Evolutionary conservation across 495 filamentous ascomycete species (phyloP).

Genomic region (Trichocladium uniseriatum): DNA sequence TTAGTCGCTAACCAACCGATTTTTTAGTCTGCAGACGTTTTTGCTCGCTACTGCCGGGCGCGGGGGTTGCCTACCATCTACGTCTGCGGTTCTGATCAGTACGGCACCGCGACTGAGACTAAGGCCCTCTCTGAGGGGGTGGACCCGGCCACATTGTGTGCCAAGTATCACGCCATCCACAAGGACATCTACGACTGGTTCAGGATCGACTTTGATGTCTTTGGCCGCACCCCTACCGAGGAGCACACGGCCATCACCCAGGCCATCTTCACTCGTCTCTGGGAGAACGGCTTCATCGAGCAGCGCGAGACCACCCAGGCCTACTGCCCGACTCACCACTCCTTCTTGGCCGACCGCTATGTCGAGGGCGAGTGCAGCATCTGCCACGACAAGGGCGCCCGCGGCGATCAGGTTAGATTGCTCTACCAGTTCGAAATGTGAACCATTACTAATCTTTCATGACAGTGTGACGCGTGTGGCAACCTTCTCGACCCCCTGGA

Average conservation of each 20-base stretch:
- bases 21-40: conserved; percentile 35
- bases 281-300: conserved; percentile 70
- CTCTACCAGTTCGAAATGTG: background rate
- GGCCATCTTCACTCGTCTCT: conserved; percentile 68
- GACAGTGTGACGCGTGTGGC: conserved; percentile 75
- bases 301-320: conserved; percentile 69
- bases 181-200: conserved; percentile 77
- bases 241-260: conserved; percentile 82
- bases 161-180: conserved; percentile 79
- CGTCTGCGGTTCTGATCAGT: conserved; percentile 63
- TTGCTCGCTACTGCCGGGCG: conserved; percentile 60
- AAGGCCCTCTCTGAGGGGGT: conserved; percentile 68
- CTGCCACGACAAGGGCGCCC: conserved; percentile 72
- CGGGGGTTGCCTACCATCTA: conserved; percentile 56
- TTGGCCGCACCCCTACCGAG: conserved; percentile 71
- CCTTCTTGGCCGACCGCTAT: conserved; percentile 87
- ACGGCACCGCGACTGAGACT: conserved; percentile 68
- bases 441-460: background rate
- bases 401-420: conserved; percentile 41
- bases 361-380: conserved; percentile 75
- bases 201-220: conserved; percentile 73
- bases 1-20: conserved; percentile 2
- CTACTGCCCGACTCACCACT: conserved; percentile 75
- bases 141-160: conserved; percentile 61
- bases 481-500: conserved; percentile 70